phyloP scores from a whole-genome alignment of 257 asterid genomes.

The Solanum ossicruentum region DNA sequence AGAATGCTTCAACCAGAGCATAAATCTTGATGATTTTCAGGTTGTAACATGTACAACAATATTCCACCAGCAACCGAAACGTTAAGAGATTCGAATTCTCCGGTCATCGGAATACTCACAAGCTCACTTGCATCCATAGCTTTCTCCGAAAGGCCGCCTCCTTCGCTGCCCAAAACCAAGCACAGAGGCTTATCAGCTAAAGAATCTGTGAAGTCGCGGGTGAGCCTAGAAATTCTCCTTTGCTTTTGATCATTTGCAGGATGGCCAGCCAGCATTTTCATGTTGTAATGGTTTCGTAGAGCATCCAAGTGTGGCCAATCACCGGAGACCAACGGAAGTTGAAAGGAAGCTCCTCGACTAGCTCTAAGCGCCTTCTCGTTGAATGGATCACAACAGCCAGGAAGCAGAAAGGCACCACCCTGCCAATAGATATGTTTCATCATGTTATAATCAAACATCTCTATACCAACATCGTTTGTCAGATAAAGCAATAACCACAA shows the following conservation, averaged over 20 bases:
- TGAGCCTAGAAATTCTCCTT: slow-evolving; percentile 27
- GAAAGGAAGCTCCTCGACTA: slow-evolving; percentile 88
- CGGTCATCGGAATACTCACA: slow-evolving; percentile 75
- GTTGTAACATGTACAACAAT: slow-evolving; percentile 78
- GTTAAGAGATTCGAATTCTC: slow-evolving; percentile 77
- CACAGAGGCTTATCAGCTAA: slow-evolving; percentile 41
- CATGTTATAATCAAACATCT: not conserved
- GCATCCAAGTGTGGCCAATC: slow-evolving; percentile 39
- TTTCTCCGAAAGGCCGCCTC: slow-evolving; percentile 60
- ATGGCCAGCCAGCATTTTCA: slow-evolving; percentile 83
- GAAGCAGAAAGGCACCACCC: slow-evolving; percentile 78
- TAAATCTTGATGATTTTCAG: not conserved
- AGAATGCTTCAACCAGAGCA: not conserved
- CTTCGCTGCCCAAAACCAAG: slow-evolving; percentile 87
- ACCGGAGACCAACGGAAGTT: slow-evolving; percentile 75
- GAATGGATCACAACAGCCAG: slow-evolving; percentile 98
- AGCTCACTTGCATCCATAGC: slow-evolving; percentile 55
- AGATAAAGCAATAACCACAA: not conserved
- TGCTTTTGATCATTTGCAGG: slow-evolving; percentile 26
- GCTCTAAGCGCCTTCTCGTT: slow-evolving; percentile 92
- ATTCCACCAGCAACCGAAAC: slow-evolving; percentile 99
- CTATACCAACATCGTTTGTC: not conserved
- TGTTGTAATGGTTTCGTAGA: slow-evolving; percentile 26
- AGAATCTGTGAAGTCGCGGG: slow-evolving; percentile 40
- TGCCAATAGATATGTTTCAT: slow-evolving; percentile 5